phyloP scores from a whole-genome alignment of 768 basidiomycete genomes.

The Pleurotus djamor region DNA sequence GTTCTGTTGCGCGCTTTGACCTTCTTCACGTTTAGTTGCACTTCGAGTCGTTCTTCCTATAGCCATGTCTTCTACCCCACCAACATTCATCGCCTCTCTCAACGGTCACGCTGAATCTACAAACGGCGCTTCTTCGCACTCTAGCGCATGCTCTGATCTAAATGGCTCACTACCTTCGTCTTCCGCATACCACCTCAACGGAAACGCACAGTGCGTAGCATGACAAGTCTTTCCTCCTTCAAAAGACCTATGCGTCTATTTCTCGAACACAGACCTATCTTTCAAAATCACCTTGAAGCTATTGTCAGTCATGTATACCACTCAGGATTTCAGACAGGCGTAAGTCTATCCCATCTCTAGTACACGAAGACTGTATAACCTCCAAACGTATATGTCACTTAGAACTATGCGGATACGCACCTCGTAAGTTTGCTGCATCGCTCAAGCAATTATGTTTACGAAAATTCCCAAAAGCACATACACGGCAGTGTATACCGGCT shows the following conservation, averaged over 20 bases:
- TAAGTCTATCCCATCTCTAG: conserved; percentile 35
- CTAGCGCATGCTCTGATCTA: conserved; percentile 28
- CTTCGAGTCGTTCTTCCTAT: background rate
- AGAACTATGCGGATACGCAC: conserved; percentile 84
- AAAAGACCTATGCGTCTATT: no score
- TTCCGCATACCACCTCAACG: conserved; percentile 48
- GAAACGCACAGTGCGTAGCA: conserved; percentile 56
- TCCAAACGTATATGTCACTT: conserved; percentile 11
- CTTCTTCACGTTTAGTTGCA: background rate
- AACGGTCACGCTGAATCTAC: conserved; percentile 52
- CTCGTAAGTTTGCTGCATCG: conserved; percentile 47
- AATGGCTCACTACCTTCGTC: conserved; percentile 33
- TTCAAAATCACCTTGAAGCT: conserved; percentile 70
- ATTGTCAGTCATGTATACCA: conserved; percentile 79
- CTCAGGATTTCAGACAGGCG: conserved; percentile 79
- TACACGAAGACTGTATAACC: conserved; percentile 10
- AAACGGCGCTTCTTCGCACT: conserved; percentile 46
- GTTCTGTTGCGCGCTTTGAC: no score
- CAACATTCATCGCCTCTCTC: conserved; percentile 34
- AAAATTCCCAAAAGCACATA: conserved; percentile 50
- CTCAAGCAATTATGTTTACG: conserved; percentile 4
- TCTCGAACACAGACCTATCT: conserved; percentile 42
- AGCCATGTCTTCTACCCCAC: conserved; percentile 19
- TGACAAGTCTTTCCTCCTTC: no score
- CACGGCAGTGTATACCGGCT: conserved; percentile 74